These are phyloP conservation scores for Venturia asperata DNA, from an alignment of 2,329 filamentous ascomycete species.

Conservation along the genomic window DNA sequence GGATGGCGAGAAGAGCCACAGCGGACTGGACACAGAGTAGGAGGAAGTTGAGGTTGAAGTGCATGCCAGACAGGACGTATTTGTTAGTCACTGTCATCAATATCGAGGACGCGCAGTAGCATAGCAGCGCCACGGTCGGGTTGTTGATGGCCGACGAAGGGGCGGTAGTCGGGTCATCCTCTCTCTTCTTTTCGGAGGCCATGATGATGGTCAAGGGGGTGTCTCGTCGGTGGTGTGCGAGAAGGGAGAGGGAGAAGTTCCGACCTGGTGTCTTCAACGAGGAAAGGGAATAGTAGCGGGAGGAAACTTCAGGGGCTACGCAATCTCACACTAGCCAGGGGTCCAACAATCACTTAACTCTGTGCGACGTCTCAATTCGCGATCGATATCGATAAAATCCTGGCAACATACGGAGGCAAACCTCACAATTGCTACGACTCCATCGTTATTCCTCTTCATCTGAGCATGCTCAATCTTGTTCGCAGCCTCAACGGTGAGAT, in stretches of 20 bases:
- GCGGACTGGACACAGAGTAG: slow-evolving; percentile 84
- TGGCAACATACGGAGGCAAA: no score
- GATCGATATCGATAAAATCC: no score
- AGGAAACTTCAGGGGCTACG: neutral
- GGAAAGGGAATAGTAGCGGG: neutral
- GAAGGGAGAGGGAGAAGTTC: neutral
- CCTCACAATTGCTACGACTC: no score
- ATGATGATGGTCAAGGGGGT: slow-evolving; percentile 44
- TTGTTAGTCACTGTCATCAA: slow-evolving; percentile 99
- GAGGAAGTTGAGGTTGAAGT: slow-evolving; percentile 96
- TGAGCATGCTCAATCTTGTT: no score
- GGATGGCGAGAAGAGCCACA: slow-evolving; percentile 80
- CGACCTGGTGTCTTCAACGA: neutral
- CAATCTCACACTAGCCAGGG: neutral
- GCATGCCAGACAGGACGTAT: slow-evolving; percentile 82
- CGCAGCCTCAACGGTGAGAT: no score
- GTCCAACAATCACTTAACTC: no score
- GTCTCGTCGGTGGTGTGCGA: neutral
- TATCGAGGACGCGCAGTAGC: slow-evolving; percentile 94
- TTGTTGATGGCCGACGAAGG: slow-evolving; percentile 54
- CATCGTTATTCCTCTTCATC: no score
- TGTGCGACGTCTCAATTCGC: no score
- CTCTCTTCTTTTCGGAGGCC: slow-evolving; percentile 83
- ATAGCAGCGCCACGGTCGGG: slow-evolving; percentile 71
- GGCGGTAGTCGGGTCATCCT: slow-evolving; percentile 39